Conservation (phyloP, 2,329 filamentous ascomycete species). For the Lachnellula occidentalis region DNA sequence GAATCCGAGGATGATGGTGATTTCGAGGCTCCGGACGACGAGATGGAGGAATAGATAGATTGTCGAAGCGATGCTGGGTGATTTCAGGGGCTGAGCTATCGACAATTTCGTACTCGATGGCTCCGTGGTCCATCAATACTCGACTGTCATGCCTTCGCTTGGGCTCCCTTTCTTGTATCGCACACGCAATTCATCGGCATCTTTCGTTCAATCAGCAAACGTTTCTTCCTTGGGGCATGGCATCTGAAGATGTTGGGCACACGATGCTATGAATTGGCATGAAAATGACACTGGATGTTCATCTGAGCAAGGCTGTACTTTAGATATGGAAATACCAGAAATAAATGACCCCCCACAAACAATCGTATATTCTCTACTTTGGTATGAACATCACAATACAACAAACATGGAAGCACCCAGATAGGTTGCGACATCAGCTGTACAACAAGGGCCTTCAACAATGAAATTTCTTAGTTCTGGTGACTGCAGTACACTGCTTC, state of each 20-base stretch:
- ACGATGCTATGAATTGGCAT: slow-evolving; percentile 21
- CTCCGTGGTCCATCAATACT: slow-evolving; percentile 7
- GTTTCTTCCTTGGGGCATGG: slow-evolving; percentile 13
- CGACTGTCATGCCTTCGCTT: slow-evolving; percentile 6
- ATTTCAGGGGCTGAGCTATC: slow-evolving; percentile 6
- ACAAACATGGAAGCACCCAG: neutral
- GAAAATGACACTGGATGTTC: slow-evolving; percentile 3
- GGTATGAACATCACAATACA: neutral
- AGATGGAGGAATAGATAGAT: slow-evolving; percentile 56
- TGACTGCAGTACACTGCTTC: neutral
- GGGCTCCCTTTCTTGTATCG: slow-evolving; percentile 11
- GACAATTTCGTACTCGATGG: slow-evolving; percentile 9
- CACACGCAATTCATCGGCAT: slow-evolving; percentile 4
- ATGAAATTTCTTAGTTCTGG: neutral
- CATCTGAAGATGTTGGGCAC: slow-evolving; percentile 20
- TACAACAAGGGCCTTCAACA: neutral
- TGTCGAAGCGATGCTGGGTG: slow-evolving; percentile 6
- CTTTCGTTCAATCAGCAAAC: slow-evolving; percentile 17
- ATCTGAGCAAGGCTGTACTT: slow-evolving; percentile 12
- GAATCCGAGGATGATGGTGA: slow-evolving; percentile 69
- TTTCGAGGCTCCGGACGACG: slow-evolving; percentile 60
- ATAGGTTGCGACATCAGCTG: neutral
- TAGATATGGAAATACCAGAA: slow-evolving; percentile 14
- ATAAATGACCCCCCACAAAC: neutral
- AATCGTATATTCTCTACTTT: neutral